Evolutionary conservation across 257 asterid species (phyloP), one percentile per base, ranked within the genome.

Genomic region (Nemophila menziesii): DNA sequence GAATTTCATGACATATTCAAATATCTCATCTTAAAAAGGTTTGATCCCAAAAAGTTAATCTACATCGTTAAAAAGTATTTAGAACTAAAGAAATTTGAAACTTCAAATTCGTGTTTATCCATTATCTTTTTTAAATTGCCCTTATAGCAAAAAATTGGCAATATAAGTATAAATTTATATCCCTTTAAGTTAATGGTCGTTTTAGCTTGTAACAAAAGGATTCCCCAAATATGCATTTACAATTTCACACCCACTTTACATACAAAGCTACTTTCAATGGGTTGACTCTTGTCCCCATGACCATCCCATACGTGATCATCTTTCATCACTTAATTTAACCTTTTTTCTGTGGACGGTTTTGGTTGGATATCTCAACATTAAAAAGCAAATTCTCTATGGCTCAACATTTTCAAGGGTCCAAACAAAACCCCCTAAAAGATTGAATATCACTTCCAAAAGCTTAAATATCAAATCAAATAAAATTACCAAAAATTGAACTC

Each of bases 161-260:
- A n/a, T n/a, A n/a, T n/a, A n/a, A n/a, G n/a, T n/a, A n/a, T n/a
- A n/a, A n/a, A n/a, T n/a, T 7, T 24, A 14, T 9, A 9, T 24
- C 33, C 9, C 9, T 24, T 24, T 46, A 29, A 33, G 24, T 17
- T 17, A 46, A 22, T 18, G 20, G 43, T 51, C 22, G 33, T 45
- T 58, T 58, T 51, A n/a, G n/a, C 66, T 51, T 57, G 57, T 49
- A n/a, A 29, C 17, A 62, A 51, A 62, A 46, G 64, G 64, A 58
- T 59, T 54, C 68, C 54, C 39, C 39, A 39, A 17, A 34, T 8
- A 58, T 58, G 60, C 55, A 67, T 61, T 56, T 56, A 51, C n/a
- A n/a, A n/a, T n/a, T n/a, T n/a, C n/a, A n/a, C n/a, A n/a, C n/a
- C n/a, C n/a, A n/a, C 58, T 52, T 61, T 48, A 42, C 40, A 20